Evolutionary conservation across 768 basidiomycete genomes (phyloP), one percentile per base, ranked within the genome.

Genomic region (Rubroboletus pulcherrimus): DNA sequence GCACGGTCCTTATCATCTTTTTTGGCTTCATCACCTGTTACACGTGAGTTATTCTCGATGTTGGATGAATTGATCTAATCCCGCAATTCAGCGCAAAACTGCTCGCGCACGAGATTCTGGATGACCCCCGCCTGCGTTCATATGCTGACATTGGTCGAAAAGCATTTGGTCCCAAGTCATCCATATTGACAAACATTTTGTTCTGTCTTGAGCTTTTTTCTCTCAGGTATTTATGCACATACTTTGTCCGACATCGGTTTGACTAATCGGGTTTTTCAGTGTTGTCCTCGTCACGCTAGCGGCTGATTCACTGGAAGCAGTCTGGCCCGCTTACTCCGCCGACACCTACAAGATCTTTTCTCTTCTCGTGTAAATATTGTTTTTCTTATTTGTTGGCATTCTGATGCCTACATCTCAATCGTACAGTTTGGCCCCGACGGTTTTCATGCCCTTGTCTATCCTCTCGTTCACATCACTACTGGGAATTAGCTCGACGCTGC

Each of bases 151-250:
- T 97, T 58, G 93, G 89, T 29, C 79, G 82, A 55, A 92, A 89
- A 65, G 93, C 95, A 1, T 96, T 95, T 71, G 95, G 95, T 1
- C 78, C 80, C 8, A 78, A 78, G 43, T 87, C 87, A 0, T 84
- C 81, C 31, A 73, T 83, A 1, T 62, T 87, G 29, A 87, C 90
- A 50, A 84, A 83, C 59, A 51, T 78, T 7, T 76, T 96, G 59
- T 96, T 97, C 69, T 93, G 91, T 60, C 75, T 95, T 9, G 94
- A 97, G 69, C 70, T 93, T 8, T 94, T 96, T 66, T 83, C 91
- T 37, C 79, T 96, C 26, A 82, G 87, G 89, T 89, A 51, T 29
- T 77, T 65, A 42, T 58, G 2, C 21, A 33, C 30, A 17, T 42
- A 49, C 37, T 5, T 37, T 47, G 49, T 19, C 44, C 30, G 7